Evolutionary conservation across 83 land plant species (phyloP).

Genomic region (Isoetes engelmannii): DNA sequence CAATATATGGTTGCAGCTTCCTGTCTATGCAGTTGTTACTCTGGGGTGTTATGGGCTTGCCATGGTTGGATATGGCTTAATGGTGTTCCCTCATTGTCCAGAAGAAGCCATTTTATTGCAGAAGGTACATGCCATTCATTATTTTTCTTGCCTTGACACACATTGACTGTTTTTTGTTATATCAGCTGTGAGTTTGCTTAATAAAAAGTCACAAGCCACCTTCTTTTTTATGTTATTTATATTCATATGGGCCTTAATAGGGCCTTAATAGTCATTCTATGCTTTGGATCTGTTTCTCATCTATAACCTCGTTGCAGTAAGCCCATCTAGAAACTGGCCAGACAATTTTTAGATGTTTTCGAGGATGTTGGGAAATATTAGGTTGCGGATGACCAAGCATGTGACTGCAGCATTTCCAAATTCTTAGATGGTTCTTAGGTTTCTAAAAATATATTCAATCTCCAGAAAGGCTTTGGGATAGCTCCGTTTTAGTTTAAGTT

Average conservation of each 20-base stretch:
- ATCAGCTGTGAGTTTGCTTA: background rate
- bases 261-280: no score
- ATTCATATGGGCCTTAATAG: background rate
- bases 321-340: no score
- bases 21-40: slow-evolving; percentile 53
- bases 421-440: no score
- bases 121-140: slow-evolving; percentile 34
- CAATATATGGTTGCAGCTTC: slow-evolving; percentile 36
- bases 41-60: slow-evolving; percentile 79
- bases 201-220: background rate
- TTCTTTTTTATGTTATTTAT: background rate
- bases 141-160: background rate
- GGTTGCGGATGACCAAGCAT: no score
- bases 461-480: no score
- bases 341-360: no score
- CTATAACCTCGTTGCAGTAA: no score
- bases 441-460: no score
- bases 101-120: slow-evolving; percentile 55
- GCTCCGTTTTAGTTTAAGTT: no score
- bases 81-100: slow-evolving; percentile 74
- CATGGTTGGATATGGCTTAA: slow-evolving; percentile 74
- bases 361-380: no score
- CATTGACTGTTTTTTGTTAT: slow-evolving; percentile 1
- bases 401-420: no score
- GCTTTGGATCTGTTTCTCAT: no score